Conservation (phyloP, 2,329 filamentous ascomycete species). For the Colletotrichum cordylinicola region DNA sequence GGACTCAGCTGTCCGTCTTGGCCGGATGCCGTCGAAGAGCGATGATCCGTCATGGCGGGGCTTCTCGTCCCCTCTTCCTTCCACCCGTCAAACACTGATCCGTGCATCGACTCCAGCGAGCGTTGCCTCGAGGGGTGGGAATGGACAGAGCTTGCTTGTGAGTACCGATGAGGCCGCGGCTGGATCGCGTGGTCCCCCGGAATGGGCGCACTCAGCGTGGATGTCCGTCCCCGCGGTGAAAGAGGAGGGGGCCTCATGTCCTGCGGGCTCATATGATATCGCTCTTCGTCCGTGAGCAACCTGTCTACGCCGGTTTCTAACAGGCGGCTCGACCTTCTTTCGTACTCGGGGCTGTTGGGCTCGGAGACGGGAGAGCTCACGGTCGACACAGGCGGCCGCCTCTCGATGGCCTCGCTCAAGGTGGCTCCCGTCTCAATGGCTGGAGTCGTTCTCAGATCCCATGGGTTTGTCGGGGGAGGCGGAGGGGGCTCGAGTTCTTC, state of each 20-base stretch:
- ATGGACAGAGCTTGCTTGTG: slow-evolving; percentile 16
- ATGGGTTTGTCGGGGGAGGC: slow-evolving; percentile 16
- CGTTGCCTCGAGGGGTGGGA: slow-evolving; percentile 31
- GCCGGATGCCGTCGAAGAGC: slow-evolving; percentile 21
- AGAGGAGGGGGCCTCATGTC: background rate
- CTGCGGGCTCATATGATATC: slow-evolving; percentile 13
- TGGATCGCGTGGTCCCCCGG: slow-evolving; percentile 3
- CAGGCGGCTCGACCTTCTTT: background rate
- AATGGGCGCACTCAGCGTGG: background rate
- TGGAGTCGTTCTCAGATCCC: slow-evolving; percentile 4
- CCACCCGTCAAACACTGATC: slow-evolving; percentile 38
- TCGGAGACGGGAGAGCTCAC: slow-evolving; percentile 14
- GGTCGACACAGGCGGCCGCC: slow-evolving; percentile 11
- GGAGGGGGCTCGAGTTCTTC: slow-evolving; percentile 18
- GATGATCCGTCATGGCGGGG: slow-evolving; percentile 23
- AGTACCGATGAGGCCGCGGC: slow-evolving; percentile 1
- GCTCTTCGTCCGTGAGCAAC: slow-evolving; percentile 8
- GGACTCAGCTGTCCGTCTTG: slow-evolving; percentile 8
- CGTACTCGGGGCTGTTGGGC: background rate
- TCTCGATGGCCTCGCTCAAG: background rate
- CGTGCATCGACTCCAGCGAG: slow-evolving; percentile 40
- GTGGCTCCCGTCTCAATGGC: background rate
- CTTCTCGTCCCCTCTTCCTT: slow-evolving; percentile 29
- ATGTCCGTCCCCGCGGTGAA: background rate
- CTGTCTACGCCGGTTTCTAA: background rate